Evolutionary conservation across 495 filamentous ascomycete genomes (phyloP).

Genomic region (Pyronema domesticum): DNA sequence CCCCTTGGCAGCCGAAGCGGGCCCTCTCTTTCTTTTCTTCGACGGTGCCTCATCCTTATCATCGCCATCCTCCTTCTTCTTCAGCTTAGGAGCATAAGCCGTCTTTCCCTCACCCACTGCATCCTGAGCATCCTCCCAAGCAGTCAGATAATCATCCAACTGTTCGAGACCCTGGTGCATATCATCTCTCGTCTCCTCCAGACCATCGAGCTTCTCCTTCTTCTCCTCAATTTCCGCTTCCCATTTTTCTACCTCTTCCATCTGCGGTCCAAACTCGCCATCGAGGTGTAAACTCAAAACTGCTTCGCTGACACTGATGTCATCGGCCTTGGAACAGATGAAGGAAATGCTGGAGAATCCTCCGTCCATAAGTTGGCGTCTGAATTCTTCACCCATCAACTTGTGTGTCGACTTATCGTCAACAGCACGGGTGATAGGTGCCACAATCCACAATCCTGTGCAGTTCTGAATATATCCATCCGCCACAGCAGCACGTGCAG

Average conservation of each 20-base stretch:
- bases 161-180: conserved; percentile 22
- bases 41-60: no score
- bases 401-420: conserved; percentile 47
- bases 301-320: conserved; percentile 39
- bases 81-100: conserved; percentile 32
- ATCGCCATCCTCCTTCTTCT: conserved; percentile 23
- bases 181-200: conserved; percentile 24
- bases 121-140: conserved; percentile 33
- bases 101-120: conserved; percentile 31
- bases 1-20: conserved; percentile 10
- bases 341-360: conserved; percentile 40
- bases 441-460: conserved; percentile 41
- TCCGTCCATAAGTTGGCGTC: conserved; percentile 46
- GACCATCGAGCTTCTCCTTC: conserved; percentile 24
- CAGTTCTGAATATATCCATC: conserved; percentile 42
- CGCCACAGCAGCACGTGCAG: conserved; percentile 42
- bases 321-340: conserved; percentile 53
- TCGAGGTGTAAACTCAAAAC: conserved; percentile 31
- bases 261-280: conserved; percentile 24
- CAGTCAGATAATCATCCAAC: conserved; percentile 28
- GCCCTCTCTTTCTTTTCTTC: conserved; percentile 27
- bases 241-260: conserved; percentile 25
- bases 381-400: conserved; percentile 44
- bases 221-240: conserved; percentile 25
- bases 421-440: conserved; percentile 46